These are phyloP conservation scores for Penicillium desertorum DNA, from an alignment of 495 filamentous ascomycete species.

Conservation along the genomic window DNA sequence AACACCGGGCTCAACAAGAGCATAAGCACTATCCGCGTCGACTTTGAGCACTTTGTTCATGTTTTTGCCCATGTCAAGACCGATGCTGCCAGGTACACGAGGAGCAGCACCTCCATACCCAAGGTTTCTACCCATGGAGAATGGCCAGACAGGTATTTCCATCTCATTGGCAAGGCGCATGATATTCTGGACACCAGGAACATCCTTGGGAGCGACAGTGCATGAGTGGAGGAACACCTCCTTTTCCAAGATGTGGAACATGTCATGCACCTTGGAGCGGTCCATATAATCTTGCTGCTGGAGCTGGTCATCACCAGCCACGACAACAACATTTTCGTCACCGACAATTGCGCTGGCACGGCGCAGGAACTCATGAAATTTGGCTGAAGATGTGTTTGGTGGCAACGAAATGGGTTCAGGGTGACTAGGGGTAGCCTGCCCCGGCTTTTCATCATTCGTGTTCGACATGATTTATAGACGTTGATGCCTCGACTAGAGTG, in stretches of 20 bases:
- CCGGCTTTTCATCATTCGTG: too few relatives aligned
- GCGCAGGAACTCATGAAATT: too few relatives aligned
- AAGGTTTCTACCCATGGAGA: constrained; percentile 52
- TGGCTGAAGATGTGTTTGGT: too few relatives aligned
- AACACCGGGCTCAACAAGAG: constrained; percentile 59
- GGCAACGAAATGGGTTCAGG: too few relatives aligned
- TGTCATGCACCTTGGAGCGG: constrained; percentile 50
- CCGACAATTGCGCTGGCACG: too few relatives aligned
- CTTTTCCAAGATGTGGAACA: constrained; percentile 51
- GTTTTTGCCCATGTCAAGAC: constrained; percentile 52
- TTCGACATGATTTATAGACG: too few relatives aligned
- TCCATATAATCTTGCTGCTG: constrained; percentile 10
- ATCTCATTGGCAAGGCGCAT: constrained; percentile 49
- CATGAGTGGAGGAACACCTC: constrained; percentile 53
- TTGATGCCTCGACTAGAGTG: too few relatives aligned
- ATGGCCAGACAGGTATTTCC: constrained; percentile 53
- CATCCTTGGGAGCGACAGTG: constrained; percentile 45
- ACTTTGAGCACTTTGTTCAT: constrained; percentile 59
- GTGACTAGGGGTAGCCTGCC: too few relatives aligned
- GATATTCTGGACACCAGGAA: constrained; percentile 48
- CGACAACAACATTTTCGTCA: constrained; percentile 8
- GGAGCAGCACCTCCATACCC: constrained; percentile 56
- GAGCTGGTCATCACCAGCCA: constrained; percentile 7
- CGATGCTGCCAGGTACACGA: constrained; percentile 52
- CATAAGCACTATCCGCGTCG: constrained; percentile 50